These are phyloP conservation scores for Leucocoprinus leucothites DNA, from an alignment of 768 basidiomycete species.

Conservation along the genomic window DNA sequence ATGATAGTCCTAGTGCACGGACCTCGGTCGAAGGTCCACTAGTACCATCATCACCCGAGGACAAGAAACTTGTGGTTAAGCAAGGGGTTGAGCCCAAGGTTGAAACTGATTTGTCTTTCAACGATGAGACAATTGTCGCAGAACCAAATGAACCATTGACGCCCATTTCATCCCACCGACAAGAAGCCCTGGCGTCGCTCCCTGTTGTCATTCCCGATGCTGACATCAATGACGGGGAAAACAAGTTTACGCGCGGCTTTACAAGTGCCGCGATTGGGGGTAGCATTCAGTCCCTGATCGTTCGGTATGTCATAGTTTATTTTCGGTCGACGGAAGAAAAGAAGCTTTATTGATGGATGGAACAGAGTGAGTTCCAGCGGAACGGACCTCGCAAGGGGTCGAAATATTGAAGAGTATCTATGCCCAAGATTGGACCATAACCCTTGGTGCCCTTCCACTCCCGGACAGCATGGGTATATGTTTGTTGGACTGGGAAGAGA, in stretches of 20 bases:
- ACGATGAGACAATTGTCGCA: slow-evolving; percentile 9
- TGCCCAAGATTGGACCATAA: slow-evolving; percentile 51
- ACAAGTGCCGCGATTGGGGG: slow-evolving; percentile 38
- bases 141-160: neutral
- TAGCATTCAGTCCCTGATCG: slow-evolving; percentile 32
- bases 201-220: slow-evolving; percentile 23
- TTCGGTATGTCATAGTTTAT: slow-evolving; percentile 24
- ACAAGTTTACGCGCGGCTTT: slow-evolving; percentile 36
- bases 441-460: slow-evolving; percentile 48
- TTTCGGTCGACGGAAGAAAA: neutral
- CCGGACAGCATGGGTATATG: slow-evolving; percentile 53
- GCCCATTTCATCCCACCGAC: slow-evolving; percentile 20
- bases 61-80: neutral
- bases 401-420: slow-evolving; percentile 37
- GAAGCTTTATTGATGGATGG: neutral
- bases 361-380: slow-evolving; percentile 24
- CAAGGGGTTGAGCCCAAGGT: neutral
- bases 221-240: slow-evolving; percentile 20
- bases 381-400: slow-evolving; percentile 26
- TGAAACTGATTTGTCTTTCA: slow-evolving; percentile 10
- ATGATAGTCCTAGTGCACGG: neutral
- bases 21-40: neutral
- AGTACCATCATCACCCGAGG: neutral
- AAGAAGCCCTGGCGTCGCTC: slow-evolving; percentile 19
- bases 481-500: slow-evolving; percentile 52